Conservation (phyloP, 495 filamentous ascomycete species). For the Sordaria brevicollis region DNA sequence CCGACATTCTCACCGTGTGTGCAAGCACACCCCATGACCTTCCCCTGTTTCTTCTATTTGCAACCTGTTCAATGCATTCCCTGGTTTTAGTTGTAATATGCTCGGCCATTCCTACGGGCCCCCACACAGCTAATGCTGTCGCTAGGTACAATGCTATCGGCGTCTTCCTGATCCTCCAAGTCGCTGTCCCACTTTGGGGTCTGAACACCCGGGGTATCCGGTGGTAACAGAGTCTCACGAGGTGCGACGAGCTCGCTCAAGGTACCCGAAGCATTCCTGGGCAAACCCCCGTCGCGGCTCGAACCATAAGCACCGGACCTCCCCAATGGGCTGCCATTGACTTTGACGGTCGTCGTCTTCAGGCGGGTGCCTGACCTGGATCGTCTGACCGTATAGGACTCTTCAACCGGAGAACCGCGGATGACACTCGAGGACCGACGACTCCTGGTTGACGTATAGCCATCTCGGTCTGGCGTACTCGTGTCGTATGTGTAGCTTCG, state of each 20-base stretch:
- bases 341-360: conserved; percentile 22
- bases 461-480: conserved; percentile 19
- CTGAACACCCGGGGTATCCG: conserved; percentile 28
- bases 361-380: conserved; percentile 20
- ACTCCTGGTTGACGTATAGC: conserved; percentile 29
- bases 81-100: conserved; percentile 1
- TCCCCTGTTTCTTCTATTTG: neutral
- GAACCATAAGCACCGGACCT: neutral
- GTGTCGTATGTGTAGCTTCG: conserved; percentile 21
- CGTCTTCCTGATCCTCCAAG: conserved; percentile 15
- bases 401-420: conserved; percentile 14
- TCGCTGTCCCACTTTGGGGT: conserved; percentile 14
- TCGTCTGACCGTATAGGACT: conserved; percentile 14
- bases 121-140: conserved; percentile 61
- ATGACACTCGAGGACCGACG: conserved; percentile 24
- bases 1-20: neutral
- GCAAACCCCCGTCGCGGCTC: neutral
- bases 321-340: conserved; percentile 1
- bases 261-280: neutral
- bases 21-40: neutral
- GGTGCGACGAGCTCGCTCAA: conserved; percentile 11
- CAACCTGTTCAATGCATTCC: neutral
- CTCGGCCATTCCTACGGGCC: conserved; percentile 27
- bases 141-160: conserved; percentile 45
- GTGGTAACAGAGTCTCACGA: conserved; percentile 37